Evolutionary conservation across 345 rosid genomes (phyloP).

Genomic region (Eucalyptus regnans): DNA sequence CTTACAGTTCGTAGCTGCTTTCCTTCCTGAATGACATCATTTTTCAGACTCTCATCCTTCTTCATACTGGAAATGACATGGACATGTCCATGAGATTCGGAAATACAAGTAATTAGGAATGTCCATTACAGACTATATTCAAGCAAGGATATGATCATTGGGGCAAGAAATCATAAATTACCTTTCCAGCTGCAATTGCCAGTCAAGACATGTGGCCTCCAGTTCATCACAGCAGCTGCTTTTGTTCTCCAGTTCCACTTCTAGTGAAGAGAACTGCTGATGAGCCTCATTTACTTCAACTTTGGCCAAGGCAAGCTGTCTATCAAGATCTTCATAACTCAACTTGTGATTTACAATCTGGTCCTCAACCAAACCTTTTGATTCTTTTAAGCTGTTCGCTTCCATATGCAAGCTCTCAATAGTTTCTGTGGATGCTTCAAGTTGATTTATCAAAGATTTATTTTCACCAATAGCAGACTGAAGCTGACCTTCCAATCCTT

Average conservation of each 20-base stretch:
- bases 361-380: constrained; percentile 14
- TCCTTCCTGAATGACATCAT: constrained; percentile 27
- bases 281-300: constrained; percentile 19
- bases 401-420: constrained; percentile 22
- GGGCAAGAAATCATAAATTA: not conserved
- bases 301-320: constrained; percentile 18
- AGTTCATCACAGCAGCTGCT: constrained; percentile 29
- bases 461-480: constrained; percentile 11
- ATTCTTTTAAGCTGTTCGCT: constrained; percentile 15
- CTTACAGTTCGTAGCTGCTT: constrained; percentile 61
- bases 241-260: constrained; percentile 31
- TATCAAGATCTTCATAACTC: constrained; percentile 18
- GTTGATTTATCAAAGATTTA: constrained; percentile 11
- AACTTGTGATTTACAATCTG: constrained; percentile 21
- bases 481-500: constrained; percentile 9
- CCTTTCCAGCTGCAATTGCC: constrained; percentile 45
- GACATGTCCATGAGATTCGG: not conserved
- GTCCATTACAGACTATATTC: not conserved
- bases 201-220: constrained; percentile 31
- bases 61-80: constrained; percentile 29
- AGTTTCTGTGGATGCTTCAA: constrained; percentile 24
- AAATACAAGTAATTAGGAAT: not conserved
- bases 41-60: constrained; percentile 12
- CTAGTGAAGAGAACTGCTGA: constrained; percentile 16
- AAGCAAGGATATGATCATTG: not conserved